phyloP scores from a whole-genome alignment of 2,329 filamentous ascomycete species.

The Acrodontium crateriforme region DNA sequence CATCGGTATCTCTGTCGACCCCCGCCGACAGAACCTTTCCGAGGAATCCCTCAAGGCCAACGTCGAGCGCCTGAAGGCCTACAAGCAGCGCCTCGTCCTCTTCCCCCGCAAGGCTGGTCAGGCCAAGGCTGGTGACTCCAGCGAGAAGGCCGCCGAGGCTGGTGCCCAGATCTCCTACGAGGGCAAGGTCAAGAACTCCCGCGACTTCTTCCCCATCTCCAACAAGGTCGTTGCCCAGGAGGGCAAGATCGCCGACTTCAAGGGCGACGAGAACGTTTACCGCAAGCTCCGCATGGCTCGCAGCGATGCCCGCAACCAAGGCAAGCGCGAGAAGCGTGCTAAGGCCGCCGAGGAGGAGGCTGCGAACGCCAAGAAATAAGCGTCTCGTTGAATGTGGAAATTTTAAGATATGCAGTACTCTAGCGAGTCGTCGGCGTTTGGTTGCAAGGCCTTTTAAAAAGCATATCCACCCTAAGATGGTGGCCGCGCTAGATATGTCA shows the following conservation, averaged over 20 bases:
- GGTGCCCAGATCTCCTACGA: slow-evolving; percentile 42
- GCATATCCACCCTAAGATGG: no score
- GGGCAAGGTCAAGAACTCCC: slow-evolving; percentile 27
- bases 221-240: slow-evolving; percentile 62
- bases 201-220: slow-evolving; percentile 56
- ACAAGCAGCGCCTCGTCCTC: slow-evolving; percentile 90
- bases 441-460: no score
- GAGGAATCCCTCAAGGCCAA: slow-evolving; percentile 91
- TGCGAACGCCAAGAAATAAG: slow-evolving; percentile 68
- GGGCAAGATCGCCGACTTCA: slow-evolving; percentile 56
- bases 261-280: slow-evolving; percentile 76
- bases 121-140: slow-evolving; percentile 82
- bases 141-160: slow-evolving; percentile 68
- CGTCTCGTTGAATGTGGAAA: no score
- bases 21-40: slow-evolving; percentile 91
- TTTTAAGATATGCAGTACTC: no score
- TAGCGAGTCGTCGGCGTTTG: no score
- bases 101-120: slow-evolving; percentile 93
- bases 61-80: slow-evolving; percentile 94
- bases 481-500: no score
- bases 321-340: slow-evolving; percentile 83
- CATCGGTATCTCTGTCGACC: slow-evolving; percentile 94
- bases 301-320: slow-evolving; percentile 66
- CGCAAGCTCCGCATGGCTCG: slow-evolving; percentile 70
- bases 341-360: slow-evolving; percentile 78